Percentiles rank a stretch among this genome's conserved stretches.
Evolutionary conservation across 768 basidiomycete species (phyloP).

Genomic region (Boletus subparvulus): DNA sequence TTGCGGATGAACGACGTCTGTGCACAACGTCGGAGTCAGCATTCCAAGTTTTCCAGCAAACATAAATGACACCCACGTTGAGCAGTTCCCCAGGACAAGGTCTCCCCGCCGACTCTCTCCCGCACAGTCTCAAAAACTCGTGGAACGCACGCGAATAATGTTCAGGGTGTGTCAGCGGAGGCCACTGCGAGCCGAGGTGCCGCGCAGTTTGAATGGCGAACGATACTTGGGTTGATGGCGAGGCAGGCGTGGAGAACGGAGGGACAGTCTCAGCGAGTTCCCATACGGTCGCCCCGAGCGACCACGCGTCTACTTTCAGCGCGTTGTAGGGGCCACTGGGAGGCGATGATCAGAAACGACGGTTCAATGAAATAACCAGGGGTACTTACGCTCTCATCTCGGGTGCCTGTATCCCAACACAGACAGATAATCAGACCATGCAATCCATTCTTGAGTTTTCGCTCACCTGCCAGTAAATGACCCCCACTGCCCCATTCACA

Average conservation of each 20-base stretch:
- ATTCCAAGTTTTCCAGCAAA: background rate
- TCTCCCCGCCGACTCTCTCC: constrained; percentile 54
- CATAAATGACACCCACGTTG: constrained; percentile 44
- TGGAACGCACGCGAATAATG: constrained; percentile 68
- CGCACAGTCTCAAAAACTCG: constrained; percentile 69
- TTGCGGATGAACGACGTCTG: constrained; percentile 67
- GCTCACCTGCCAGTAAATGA: constrained; percentile 76
- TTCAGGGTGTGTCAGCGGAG: constrained; percentile 56
- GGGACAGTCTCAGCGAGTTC: constrained; percentile 75
- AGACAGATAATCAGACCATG: background rate
- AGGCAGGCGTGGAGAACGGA: constrained; percentile 55
- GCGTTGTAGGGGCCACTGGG: constrained; percentile 67
- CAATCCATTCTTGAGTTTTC: background rate
- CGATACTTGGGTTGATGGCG: constrained; percentile 16
- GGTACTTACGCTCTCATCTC: constrained; percentile 66
- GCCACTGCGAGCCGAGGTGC: constrained; percentile 60
- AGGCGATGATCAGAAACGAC: constrained; percentile 8
- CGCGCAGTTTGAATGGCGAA: constrained; percentile 41
- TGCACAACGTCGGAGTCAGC: background rate
- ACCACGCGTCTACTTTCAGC: constrained; percentile 78
- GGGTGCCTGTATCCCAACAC: constrained; percentile 49
- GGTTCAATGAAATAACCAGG: background rate
- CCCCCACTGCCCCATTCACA: constrained; percentile 61
- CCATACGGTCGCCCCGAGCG: constrained; percentile 81
- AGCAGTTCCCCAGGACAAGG: constrained; percentile 57